Conservation (phyloP, 805 yeast genomes). For the Grigorovia jiainica region DNA sequence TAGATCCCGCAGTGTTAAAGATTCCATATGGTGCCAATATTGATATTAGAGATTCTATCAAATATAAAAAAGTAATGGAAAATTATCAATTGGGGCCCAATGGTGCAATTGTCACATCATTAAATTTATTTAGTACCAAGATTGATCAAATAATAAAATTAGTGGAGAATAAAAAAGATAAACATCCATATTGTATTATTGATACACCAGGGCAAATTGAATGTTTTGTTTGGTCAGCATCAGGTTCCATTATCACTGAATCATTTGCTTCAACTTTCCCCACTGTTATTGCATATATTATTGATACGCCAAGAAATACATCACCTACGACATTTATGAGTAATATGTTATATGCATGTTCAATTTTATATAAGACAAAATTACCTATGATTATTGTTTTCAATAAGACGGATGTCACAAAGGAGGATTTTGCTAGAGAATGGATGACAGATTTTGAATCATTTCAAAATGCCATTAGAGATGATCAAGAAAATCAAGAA, state of each 20-base stretch:
- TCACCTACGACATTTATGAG: conserved; percentile 97
- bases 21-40: conserved; percentile 93
- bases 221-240: conserved; percentile 97
- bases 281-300: conserved; percentile 88
- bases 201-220: conserved; percentile 99
- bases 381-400: conserved; percentile 95
- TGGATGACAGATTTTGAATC: conserved; percentile 97
- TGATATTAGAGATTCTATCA: conserved; percentile 92
- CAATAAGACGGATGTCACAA: conserved; percentile 85
- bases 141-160: conserved; percentile 88
- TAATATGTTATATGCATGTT: conserved; percentile 96
- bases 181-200: conserved; percentile 61
- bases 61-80: conserved; percentile 93
- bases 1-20: conserved; percentile 92
- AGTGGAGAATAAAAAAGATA: conserved; percentile 61
- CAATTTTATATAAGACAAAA: conserved; percentile 89
- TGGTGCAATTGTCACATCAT: conserved; percentile 94
- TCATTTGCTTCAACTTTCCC: conserved; percentile 95
- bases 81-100: conserved; percentile 93
- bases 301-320: conserved; percentile 91
- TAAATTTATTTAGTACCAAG: conserved; percentile 86
- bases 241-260: conserved; percentile 93
- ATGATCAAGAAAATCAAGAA: conserved; percentile 56
- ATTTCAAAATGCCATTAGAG: conserved; percentile 69
- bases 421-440: conserved; percentile 79